Evolutionary conservation across 2,329 filamentous ascomycete species (phyloP), one percentile per base, ranked within the genome.

Genomic region (Orbilia brochopaga): DNA sequence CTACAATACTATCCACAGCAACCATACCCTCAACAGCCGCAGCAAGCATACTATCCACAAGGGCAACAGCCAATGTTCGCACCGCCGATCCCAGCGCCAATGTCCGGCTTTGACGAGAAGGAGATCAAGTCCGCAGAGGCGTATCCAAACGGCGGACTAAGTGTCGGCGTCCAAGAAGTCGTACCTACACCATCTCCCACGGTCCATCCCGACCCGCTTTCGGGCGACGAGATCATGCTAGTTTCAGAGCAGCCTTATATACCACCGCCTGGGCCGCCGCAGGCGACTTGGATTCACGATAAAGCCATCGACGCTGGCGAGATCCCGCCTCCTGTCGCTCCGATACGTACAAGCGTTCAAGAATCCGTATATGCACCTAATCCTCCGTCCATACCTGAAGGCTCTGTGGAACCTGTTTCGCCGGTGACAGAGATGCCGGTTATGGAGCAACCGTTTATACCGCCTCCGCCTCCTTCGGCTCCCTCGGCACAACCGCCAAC

Each of bases 261-360:
- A 3, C 46, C 46, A 5, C 46, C 46, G 15, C 46, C 50, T 4
- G 4, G 3, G 13, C 46, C 46, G 15, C 46, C 50, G 5, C 42
- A 3, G 13, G 13, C 42, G 13, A n/a, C 50, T 17, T 19, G 23
- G 15, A 24, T 81, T 46, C 78, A 80, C 64, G 77, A 76, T 17
- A 78, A 80, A 78, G 80, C 79, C 13, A 81, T 81, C 57, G 79
- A 80, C 63, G 80, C 80, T 23, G 77, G 80, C 44, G 82, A 81
- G 81, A 82, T 83, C 55, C 82, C 81, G 1, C 81, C 81, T 0
- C 76, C 83, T 32, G 80, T 80, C 0, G 70, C 77, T 57, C 10
- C 8, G 11, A 19, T 19, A 19, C 5, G 4, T 19, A 10, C 15
- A 48, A 15, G 15, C n/a, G n/a, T 42, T 42, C 37, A 13, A 13